Conservation (phyloP, 2,329 filamentous ascomycete genomes). For the Coniochaeta sp. region DNA sequence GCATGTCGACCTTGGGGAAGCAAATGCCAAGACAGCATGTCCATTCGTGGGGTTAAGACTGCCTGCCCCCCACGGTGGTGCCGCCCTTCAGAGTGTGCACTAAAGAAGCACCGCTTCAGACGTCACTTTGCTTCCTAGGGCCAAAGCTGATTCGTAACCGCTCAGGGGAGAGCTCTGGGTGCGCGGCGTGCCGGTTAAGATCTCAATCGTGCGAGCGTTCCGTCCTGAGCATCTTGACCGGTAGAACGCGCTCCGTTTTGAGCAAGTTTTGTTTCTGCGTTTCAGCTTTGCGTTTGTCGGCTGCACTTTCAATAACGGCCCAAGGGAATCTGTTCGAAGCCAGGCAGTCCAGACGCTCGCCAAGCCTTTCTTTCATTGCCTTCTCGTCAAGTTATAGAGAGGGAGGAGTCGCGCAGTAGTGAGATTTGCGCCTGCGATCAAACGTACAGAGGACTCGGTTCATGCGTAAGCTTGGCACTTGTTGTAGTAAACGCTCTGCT, state of each 20-base stretch:
- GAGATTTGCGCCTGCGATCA: not conserved
- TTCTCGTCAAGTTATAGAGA: too few relatives aligned
- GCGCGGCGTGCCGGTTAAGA: not conserved
- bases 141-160: slow-evolving; percentile 1
- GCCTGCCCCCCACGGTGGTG: not conserved
- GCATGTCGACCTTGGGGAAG: not conserved
- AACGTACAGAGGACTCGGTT: not conserved
- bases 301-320: not conserved
- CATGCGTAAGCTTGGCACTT: not conserved
- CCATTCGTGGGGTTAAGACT: not conserved
- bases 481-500: not conserved
- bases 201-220: not conserved
- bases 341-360: too few relatives aligned
- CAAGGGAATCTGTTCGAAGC: not conserved
- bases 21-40: not conserved
- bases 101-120: not conserved
- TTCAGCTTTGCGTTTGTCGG: not conserved
- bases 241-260: not conserved
- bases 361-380: too few relatives aligned
- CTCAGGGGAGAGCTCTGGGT: not conserved
- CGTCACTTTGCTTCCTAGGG: not conserved
- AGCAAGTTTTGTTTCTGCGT: not conserved
- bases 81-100: not conserved
- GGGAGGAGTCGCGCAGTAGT: too few relatives aligned
- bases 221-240: not conserved